phyloP scores from a whole-genome alignment of 768 basidiomycete genomes.

The Fomitopsis pulvina region DNA sequence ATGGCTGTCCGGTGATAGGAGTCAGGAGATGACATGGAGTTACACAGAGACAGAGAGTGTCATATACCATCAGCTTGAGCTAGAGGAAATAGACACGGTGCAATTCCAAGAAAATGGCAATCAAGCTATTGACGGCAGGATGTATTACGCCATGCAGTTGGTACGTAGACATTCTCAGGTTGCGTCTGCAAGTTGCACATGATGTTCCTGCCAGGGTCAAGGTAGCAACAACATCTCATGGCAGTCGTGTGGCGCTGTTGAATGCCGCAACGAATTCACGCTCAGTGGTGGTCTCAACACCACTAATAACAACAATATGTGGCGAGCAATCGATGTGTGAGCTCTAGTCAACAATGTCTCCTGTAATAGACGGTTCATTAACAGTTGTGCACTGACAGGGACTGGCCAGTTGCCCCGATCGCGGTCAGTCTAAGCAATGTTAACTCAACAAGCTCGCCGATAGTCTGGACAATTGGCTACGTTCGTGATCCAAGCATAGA shows the following conservation, averaged over 20 bases:
- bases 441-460: slow-evolving; percentile 8
- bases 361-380: neutral
- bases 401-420: slow-evolving; percentile 20
- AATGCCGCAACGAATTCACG: slow-evolving; percentile 13
- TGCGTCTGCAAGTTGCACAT: neutral
- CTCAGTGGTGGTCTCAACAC: slow-evolving; percentile 11
- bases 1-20: slow-evolving; percentile 8
- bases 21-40: slow-evolving; percentile 4
- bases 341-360: neutral
- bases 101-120: slow-evolving; percentile 1
- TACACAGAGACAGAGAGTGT: neutral
- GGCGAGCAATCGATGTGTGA: slow-evolving; percentile 10
- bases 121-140: slow-evolving; percentile 11
- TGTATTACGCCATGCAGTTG: slow-evolving; percentile 10
- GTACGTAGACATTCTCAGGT: neutral
- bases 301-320: neutral
- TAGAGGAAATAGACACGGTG: neutral
- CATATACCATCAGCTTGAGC: slow-evolving; percentile 10
- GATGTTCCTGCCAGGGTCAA: neutral
- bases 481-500: slow-evolving; percentile 18
- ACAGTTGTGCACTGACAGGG: neutral
- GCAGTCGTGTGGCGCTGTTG: slow-evolving; percentile 3
- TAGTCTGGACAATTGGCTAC: slow-evolving; percentile 23
- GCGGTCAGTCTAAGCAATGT: slow-evolving; percentile 21
- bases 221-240: slow-evolving; percentile 7